A percentile compares a stretch with the other conserved stretches of the same genome.
phyloP scores from a whole-genome alignment of 257 asterid species.

The Catharanthus roseus region DNA sequence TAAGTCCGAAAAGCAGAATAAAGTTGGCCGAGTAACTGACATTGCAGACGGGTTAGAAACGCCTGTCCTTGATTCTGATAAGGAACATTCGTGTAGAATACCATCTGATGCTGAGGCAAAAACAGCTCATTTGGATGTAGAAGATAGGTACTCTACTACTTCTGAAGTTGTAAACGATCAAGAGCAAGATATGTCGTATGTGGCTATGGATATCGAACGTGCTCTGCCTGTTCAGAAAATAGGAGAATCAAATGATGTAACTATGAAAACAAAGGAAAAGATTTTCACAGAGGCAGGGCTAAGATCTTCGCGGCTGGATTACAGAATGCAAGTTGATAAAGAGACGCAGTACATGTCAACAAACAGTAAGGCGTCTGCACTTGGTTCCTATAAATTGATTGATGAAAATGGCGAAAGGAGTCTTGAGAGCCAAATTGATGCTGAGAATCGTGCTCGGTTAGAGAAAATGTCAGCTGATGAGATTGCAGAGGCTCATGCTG shows the following conservation, averaged over 20 bases:
- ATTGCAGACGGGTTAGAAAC: conserved; percentile 20
- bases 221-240: conserved; percentile 16
- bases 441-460: conserved; percentile 62
- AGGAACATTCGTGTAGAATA: conserved; percentile 10
- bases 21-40: conserved; percentile 17
- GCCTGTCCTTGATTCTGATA: conserved; percentile 12
- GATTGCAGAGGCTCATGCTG: conserved; percentile 84
- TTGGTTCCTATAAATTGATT: conserved; percentile 23
- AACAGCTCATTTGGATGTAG: conserved; percentile 15
- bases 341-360: conserved; percentile 19
- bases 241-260: conserved; percentile 10
- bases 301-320: conserved; percentile 15
- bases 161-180: conserved; percentile 17
- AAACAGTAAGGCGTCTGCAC: conserved; percentile 23
- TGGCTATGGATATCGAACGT: conserved; percentile 21
- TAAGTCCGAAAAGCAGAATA: conserved; percentile 15
- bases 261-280: conserved; percentile 14
- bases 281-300: conserved; percentile 12
- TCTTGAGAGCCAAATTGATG: conserved; percentile 73
- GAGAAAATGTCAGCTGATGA: conserved; percentile 69
- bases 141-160: conserved; percentile 15
- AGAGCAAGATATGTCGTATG: conserved; percentile 8
- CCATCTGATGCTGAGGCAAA: conserved; percentile 16
- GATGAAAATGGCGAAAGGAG: conserved; percentile 31
- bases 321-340: conserved; percentile 19